phyloP scores from a whole-genome alignment of 2,329 filamentous ascomycete species.

The Pseudocercospora vitis region DNA sequence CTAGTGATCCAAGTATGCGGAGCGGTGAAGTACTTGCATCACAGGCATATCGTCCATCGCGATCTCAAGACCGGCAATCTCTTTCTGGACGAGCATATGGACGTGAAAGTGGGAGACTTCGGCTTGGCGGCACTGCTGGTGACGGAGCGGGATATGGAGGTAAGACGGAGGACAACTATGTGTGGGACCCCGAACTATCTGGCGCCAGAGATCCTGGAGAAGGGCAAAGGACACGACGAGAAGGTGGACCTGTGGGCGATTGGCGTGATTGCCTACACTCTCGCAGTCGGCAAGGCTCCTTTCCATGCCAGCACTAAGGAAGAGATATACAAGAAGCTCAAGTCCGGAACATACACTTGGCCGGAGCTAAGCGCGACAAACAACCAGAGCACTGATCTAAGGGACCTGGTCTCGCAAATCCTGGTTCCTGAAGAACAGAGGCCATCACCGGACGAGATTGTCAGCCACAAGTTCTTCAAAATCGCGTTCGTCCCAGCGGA shows the following conservation, averaged over 20 bases:
- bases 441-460: constrained; percentile 73
- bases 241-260: constrained; percentile 99
- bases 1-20: constrained; percentile 68
- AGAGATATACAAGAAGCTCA: constrained; percentile 72
- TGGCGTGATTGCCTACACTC: constrained; percentile 97
- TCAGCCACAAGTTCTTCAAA: constrained; percentile 77
- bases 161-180: constrained; percentile 78
- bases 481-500: constrained; percentile 68
- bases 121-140: constrained; percentile 88
- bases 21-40: constrained; percentile 97
- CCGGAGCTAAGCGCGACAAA: constrained; percentile 64
- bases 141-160: constrained; percentile 85
- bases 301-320: constrained; percentile 91
- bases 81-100: constrained; percentile 92
- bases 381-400: constrained; percentile 74
- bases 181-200: constrained; percentile 99
- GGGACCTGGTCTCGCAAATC: constrained; percentile 74
- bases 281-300: constrained; percentile 92
- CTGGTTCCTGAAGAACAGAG: constrained; percentile 73
- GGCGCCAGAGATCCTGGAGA: constrained; percentile 92
- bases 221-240: constrained; percentile 93
- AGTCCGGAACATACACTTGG: constrained; percentile 77
- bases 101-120: constrained; percentile 97
- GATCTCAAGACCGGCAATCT: constrained; percentile 98
- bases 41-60: constrained; percentile 91